These are phyloP conservation scores for Verbascum thapsus DNA, from an alignment of 257 asterid genomes.

Conservation along the genomic window DNA sequence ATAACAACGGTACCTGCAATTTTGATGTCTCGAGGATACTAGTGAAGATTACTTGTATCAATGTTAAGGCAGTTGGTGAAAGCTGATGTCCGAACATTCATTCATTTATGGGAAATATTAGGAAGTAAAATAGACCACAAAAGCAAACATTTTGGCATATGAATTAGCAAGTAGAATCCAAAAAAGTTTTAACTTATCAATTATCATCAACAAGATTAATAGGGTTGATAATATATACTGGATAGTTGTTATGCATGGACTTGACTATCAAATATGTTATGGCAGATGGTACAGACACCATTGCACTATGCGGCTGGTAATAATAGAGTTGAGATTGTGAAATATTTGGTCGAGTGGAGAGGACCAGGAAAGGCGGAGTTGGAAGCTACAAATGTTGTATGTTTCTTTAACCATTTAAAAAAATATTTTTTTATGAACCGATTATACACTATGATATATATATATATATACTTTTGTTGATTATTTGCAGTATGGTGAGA, in stretches of 20 bases:
- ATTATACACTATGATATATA: too few relatives aligned
- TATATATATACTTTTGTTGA: too few relatives aligned
- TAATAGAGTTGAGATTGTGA: constrained; percentile 36
- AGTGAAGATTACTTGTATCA: too few relatives aligned
- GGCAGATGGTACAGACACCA: constrained; percentile 47
- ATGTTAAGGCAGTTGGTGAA: not conserved
- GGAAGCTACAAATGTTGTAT: constrained; percentile 48
- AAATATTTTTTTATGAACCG: too few relatives aligned
- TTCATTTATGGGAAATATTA: not conserved
- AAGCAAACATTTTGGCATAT: not conserved
- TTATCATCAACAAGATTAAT: not conserved
- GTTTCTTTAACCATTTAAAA: constrained; percentile 6
- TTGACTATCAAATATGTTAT: too few relatives aligned
- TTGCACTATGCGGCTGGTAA: constrained; percentile 43
- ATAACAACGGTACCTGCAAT: too few relatives aligned
- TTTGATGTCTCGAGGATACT: too few relatives aligned
- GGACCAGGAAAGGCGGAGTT: constrained; percentile 38
- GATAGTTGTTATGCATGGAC: too few relatives aligned
- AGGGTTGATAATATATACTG: too few relatives aligned
- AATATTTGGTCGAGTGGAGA: constrained; percentile 37
- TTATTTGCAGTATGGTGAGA: constrained; percentile 46
- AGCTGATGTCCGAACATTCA: not conserved
- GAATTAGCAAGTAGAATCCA: not conserved
- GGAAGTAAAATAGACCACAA: too few relatives aligned
- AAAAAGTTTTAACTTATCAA: not conserved